These are phyloP conservation scores for Penicillium sp. DNA, from an alignment of 2,329 filamentous ascomycete genomes.

Conservation along the genomic window DNA sequence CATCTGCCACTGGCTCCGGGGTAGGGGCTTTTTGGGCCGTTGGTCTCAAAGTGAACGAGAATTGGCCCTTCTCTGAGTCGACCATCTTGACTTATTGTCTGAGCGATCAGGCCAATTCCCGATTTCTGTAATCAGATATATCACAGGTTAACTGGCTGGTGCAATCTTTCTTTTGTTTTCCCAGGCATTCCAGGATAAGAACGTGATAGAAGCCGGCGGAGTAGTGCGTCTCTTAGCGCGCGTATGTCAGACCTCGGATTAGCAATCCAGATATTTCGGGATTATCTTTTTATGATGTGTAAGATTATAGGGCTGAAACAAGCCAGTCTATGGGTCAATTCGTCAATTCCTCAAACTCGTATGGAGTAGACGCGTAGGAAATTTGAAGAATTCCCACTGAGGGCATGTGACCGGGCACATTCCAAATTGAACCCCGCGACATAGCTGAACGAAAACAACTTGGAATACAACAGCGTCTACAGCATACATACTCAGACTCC, in stretches of 20 bases:
- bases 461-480: too few relatives aligned
- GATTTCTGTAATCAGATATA: neutral
- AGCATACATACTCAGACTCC: too few relatives aligned
- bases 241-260: neutral
- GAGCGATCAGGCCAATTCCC: neutral
- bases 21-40: neutral
- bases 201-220: constrained; percentile 2
- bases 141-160: neutral
- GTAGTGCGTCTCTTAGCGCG: neutral
- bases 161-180: neutral
- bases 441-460: too few relatives aligned
- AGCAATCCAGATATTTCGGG: neutral
- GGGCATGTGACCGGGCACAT: neutral
- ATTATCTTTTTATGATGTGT: neutral
- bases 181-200: neutral
- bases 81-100: neutral
- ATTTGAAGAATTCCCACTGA: neutral
- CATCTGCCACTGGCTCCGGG: neutral
- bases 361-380: neutral
- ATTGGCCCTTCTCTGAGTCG: neutral
- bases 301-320: neutral
- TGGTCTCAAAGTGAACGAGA: neutral
- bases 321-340: neutral
- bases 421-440: neutral
- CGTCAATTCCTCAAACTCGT: neutral